phyloP scores from a whole-genome alignment of 2,329 filamentous ascomycete genomes.

The Penicillium sp. region DNA sequence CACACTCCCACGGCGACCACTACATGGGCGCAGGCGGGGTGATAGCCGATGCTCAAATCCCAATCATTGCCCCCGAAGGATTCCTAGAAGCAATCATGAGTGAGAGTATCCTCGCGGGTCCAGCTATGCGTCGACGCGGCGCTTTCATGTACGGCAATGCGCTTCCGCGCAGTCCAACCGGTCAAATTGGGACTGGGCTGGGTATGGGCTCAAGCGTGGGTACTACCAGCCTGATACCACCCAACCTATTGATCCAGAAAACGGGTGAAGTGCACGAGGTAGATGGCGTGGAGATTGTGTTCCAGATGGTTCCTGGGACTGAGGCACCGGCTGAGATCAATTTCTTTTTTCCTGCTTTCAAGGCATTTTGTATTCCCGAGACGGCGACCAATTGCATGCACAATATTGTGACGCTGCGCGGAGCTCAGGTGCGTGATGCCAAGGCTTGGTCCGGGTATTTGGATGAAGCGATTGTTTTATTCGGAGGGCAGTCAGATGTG shows the following conservation, averaged over 20 bases:
- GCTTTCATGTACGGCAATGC: slow-evolving; percentile 45
- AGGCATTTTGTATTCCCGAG: slow-evolving; percentile 44
- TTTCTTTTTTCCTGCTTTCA: slow-evolving; percentile 42
- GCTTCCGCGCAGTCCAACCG: slow-evolving; percentile 30
- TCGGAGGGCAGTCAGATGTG: slow-evolving; percentile 32
- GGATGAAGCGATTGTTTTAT: slow-evolving; percentile 24
- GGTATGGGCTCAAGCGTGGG: slow-evolving; percentile 35
- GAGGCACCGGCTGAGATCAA: slow-evolving; percentile 49
- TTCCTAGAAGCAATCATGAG: slow-evolving; percentile 43
- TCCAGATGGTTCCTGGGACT: slow-evolving; percentile 46
- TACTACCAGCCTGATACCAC: slow-evolving; percentile 36
- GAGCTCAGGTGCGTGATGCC: slow-evolving; percentile 45
- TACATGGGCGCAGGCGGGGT: slow-evolving; percentile 32
- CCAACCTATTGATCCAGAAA: slow-evolving; percentile 33
- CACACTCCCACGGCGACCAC: slow-evolving; percentile 47
- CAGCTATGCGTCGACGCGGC: slow-evolving; percentile 42
- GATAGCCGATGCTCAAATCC: not conserved
- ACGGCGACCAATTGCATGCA: slow-evolving; percentile 44
- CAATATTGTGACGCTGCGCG: slow-evolving; percentile 47
- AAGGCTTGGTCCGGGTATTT: slow-evolving; percentile 37
- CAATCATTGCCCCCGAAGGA: slow-evolving; percentile 37
- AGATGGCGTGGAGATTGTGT: slow-evolving; percentile 42
- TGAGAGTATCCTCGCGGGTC: slow-evolving; percentile 43
- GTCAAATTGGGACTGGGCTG: slow-evolving; percentile 43
- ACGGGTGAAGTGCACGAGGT: slow-evolving; percentile 35